These are phyloP conservation scores for Ocimum tenuiflorum DNA, from an alignment of 257 asterid genomes.

Conservation along the genomic window DNA sequence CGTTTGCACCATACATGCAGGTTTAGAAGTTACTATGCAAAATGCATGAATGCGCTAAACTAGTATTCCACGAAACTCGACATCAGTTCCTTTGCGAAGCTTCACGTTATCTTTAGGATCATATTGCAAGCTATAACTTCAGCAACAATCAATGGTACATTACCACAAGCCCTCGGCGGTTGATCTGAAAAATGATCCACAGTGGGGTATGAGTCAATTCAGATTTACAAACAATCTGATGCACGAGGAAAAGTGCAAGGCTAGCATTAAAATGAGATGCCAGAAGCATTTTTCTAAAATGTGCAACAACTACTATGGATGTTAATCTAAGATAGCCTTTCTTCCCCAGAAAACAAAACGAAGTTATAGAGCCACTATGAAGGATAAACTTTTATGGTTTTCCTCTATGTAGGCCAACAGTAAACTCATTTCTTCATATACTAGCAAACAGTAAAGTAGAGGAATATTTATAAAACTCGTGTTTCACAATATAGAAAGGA, in stretches of 20 bases:
- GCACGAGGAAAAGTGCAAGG: not conserved
- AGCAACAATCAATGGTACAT: not conserved
- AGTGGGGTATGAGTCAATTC: not conserved
- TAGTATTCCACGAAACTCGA: not conserved
- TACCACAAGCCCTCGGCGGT: conserved; percentile 15
- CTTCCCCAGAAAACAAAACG: not conserved
- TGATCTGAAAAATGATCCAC: conserved; percentile 13
- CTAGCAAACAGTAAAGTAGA: not conserved
- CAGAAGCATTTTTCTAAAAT: not conserved
- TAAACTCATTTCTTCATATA: not conserved
- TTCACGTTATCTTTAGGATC: conserved; percentile 14
- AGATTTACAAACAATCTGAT: not conserved
- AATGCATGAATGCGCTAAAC: not conserved
- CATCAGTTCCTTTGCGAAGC: not conserved
- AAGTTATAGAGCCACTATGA: not conserved
- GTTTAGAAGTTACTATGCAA: conserved; percentile 1
- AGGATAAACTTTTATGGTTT: not conserved
- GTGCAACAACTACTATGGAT: not conserved
- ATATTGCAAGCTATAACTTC: conserved; percentile 1
- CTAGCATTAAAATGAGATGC: not conserved
- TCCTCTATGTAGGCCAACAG: not conserved
- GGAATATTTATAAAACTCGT: not conserved
- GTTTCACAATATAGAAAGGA: not conserved
- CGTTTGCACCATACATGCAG: conserved; percentile 28
- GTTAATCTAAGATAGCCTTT: not conserved